Conservation (phyloP, 306 rosid genomes). For the Parietaria judaica region DNA sequence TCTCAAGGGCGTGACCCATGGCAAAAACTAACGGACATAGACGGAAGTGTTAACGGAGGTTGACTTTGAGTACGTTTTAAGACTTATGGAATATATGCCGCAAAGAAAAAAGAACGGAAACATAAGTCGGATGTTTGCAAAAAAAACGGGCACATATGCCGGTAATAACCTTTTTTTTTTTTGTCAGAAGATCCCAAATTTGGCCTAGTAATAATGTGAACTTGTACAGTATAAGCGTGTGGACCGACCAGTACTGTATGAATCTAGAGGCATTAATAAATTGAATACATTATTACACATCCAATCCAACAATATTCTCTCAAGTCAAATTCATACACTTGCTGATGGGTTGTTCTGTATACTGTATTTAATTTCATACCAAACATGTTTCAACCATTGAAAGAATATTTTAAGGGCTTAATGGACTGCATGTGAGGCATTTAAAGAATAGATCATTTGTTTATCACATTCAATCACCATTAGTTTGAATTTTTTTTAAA, state of each 20-base stretch:
- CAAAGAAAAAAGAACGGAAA: too few species aligned
- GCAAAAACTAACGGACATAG: too few species aligned
- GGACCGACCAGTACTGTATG: neutral
- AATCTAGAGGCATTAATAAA: neutral
- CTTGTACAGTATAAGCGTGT: constrained; percentile 4
- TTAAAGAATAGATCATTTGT: neutral
- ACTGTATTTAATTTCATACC: neutral
- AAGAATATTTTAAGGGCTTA: neutral
- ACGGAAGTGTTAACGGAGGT: too few species aligned
- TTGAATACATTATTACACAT: neutral
- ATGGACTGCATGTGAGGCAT: constrained; percentile 17
- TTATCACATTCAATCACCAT: neutral
- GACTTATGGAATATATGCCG: too few species aligned
- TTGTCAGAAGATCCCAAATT: too few species aligned
- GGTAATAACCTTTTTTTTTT: too few species aligned
- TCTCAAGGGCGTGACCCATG: too few species aligned
- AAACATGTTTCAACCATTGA: neutral
- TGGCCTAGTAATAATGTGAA: too few species aligned
- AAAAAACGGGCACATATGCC: too few species aligned
- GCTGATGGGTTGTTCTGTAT: neutral
- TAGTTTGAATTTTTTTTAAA: neutral
- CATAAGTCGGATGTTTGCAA: too few species aligned
- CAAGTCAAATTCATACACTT: neutral
- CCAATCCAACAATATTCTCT: neutral
- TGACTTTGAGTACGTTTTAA: too few species aligned